Evolutionary conservation across 768 basidiomycete species (phyloP), one percentile per base, ranked within the genome.

Genomic region (Lactarius akahatsu): DNA sequence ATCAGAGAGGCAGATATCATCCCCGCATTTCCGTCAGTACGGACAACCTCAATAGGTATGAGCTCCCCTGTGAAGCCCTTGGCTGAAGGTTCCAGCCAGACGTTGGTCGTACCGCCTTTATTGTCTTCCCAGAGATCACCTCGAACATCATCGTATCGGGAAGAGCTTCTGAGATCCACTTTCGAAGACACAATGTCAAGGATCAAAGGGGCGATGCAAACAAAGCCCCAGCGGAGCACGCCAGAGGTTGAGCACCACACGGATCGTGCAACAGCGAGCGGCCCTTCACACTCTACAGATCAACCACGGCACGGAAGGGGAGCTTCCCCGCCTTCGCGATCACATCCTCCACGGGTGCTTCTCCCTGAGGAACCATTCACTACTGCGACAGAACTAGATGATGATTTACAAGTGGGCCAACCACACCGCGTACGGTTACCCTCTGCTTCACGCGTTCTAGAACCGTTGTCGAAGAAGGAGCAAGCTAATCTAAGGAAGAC

Each of bases 101-200:
- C 41, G 26, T 54, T 62, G 65, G 52, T 52, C 52, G 59, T 59
- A 15, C 60, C 69, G 16, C 34, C 59, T n/a, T 58, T 34, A 38
- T 56, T 62, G 28, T 38, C 59, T 5, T 56, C 67, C 18, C 67
- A 67, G 59, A 71, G 72, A 28, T 74, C 75, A 16, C 72, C 74
- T 10, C 54, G 70, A 10, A 71, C 74, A 34, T 63, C 74, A 9
- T 72, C 77, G 4, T 84, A 77, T 69, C 77, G 81, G 54, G 83
- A 85, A 58, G 80, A 79, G 23, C 76, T 26, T 15, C 23, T 82
- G 36, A 91, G 92, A 85, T 87, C 90, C 2, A 83, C 91, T 20
- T 77, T 94, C 68, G 86, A 91, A 72, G 91, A 94, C 73, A 84
- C 86, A 32, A 92, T 94, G 84, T 91, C 90, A 7, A 85, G 92